Evolutionary conservation across 225 moss, liverwort and hornwort species (phyloP), one percentile per base, ranked within the genome.

Genomic region (Sphagnum tenellum): DNA sequence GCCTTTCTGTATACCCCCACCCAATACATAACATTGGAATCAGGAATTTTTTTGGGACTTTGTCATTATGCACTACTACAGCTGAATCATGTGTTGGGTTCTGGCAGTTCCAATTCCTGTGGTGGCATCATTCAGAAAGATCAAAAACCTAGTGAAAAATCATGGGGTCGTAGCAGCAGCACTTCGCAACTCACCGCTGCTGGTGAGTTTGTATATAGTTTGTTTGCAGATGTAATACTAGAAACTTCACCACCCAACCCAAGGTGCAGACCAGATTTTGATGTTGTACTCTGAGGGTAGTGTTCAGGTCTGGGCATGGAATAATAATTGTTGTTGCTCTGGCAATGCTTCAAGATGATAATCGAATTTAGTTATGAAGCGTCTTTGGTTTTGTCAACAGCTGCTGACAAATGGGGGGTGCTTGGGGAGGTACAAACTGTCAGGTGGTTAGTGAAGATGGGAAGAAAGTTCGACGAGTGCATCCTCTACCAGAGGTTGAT

Each of bases 361-460:
- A 29, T 29, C 1, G 29, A 29, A 29, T 29, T 29, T 29, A 29
- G 29, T 29, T 29, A 29, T 29, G 29, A 1, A 29, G 29, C 1
- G 29, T 0, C 29, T 47, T 64, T 49, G 48, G 44, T 47, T 4
- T 9, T 47, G 7, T 64, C 49, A 3, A 9, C 64, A 10, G 44
- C 47, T 44, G 10, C 14, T 47, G 14, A n/a, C 46, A 64, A 44
- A 44, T 8, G 44, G 44, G 9, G 10, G 45, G 12, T 11, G 8
- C 8, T 9, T 2, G 53, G 49, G 6, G 48, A 45, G 14, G 9
- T 46, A 29, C 29, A 29, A 29, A 29, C 29, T 29, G 29, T 29
- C 64, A 98, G 90, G 90, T 98, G 29, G 93, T 93, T 44, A 98
- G 93, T 68, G 98, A 93, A 45, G 98, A 98, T 72, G 98, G 90